Evolutionary conservation across 805 yeast genomes (phyloP).

Genomic region (Dipodascus geniculatus): DNA sequence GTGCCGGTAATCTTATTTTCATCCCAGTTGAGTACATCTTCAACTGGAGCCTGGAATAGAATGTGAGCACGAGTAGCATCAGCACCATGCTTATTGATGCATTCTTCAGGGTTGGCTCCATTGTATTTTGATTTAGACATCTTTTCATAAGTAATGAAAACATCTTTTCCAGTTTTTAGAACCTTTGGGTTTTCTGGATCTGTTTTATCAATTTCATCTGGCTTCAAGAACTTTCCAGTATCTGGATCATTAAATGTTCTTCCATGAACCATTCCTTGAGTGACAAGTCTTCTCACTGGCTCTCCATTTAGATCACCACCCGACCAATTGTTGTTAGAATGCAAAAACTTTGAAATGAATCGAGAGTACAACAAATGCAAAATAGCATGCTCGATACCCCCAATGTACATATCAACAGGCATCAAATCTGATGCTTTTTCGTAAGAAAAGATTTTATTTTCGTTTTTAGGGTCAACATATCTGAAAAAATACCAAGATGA

Average conservation of each 20-base stretch:
- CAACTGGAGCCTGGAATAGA: slow-evolving; percentile 81
- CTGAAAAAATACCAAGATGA: slow-evolving; percentile 95
- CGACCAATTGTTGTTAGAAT: slow-evolving; percentile 55
- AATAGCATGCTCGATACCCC: slow-evolving; percentile 96
- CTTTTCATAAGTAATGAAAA: slow-evolving; percentile 62
- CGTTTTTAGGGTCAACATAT: slow-evolving; percentile 63
- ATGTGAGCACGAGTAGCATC: slow-evolving; percentile 93
- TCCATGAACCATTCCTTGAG: slow-evolving; percentile 99
- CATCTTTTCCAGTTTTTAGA: slow-evolving; percentile 37
- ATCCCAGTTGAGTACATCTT: slow-evolving; percentile 81
- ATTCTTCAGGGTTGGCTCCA: slow-evolving; percentile 81
- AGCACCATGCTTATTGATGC: slow-evolving; percentile 71
- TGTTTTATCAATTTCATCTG: slow-evolving; percentile 50
- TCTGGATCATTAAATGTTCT: slow-evolving; percentile 64
- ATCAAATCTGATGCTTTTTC: slow-evolving; percentile 39
- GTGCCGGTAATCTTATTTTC: slow-evolving; percentile 77
- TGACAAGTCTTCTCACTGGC: slow-evolving; percentile 68
- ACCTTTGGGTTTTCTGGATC: slow-evolving; percentile 33
- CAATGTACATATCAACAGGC: slow-evolving; percentile 87
- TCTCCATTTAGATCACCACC: slow-evolving; percentile 52
- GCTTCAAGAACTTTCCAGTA: slow-evolving; percentile 65
- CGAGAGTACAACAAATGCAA: slow-evolving; percentile 80
- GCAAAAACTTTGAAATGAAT: slow-evolving; percentile 71
- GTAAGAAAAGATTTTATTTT: slow-evolving; percentile 38
- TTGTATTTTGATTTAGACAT: slow-evolving; percentile 96